Evolutionary conservation across 176 grass and related monocot species (phyloP).

Genomic region (Saccharum officinarum): DNA sequence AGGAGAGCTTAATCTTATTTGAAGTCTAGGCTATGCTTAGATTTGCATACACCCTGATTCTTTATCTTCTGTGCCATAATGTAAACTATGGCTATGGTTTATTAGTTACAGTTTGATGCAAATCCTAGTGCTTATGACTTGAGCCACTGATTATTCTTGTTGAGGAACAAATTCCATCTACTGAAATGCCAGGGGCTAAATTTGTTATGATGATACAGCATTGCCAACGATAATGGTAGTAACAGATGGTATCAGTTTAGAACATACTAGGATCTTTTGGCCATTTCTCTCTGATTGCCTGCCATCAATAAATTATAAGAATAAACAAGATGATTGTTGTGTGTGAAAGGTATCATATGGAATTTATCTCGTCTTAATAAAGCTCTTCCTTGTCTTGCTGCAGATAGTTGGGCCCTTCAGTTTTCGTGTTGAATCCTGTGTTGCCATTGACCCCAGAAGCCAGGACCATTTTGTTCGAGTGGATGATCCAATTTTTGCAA

Average conservation of each 20-base stretch:
- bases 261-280: background rate
- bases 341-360: background rate
- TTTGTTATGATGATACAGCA: background rate
- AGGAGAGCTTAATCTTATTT: conserved; percentile 29
- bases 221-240: background rate
- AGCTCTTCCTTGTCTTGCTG: background rate
- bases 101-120: background rate
- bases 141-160: background rate
- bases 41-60: background rate
- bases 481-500: conserved; percentile 70
- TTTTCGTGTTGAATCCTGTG: conserved; percentile 78
- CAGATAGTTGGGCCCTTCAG: conserved; percentile 93
- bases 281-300: background rate
- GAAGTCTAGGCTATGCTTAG: background rate
- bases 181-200: background rate
- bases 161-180: conserved; percentile 14
- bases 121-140: background rate
- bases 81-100: background rate
- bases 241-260: background rate
- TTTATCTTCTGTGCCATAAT: background rate
- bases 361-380: conserved; percentile 21
- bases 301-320: background rate
- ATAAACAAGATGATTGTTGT: conserved; percentile 3
- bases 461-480: conserved; percentile 49
- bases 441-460: conserved; percentile 55